phyloP scores from a whole-genome alignment of 73 alveolate species.

The Uronychia binucleata region DNA sequence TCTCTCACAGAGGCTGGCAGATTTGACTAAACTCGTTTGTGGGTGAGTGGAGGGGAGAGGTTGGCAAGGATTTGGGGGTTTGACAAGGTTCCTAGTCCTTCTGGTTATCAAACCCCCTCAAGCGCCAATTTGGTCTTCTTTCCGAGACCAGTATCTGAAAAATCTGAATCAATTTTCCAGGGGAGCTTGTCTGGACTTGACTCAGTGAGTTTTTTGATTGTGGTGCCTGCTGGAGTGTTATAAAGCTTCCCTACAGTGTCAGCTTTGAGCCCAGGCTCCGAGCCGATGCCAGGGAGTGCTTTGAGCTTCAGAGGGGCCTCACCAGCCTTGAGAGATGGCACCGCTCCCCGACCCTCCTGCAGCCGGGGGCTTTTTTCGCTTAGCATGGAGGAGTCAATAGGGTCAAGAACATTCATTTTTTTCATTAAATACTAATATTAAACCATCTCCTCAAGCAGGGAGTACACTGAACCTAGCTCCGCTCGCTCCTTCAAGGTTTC shows the following conservation, averaged over 20 bases:
- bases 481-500: not conserved
- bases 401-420: not conserved
- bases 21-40: not conserved
- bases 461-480: not conserved
- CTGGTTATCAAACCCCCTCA: not conserved
- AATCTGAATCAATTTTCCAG: not conserved
- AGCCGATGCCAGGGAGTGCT: not conserved
- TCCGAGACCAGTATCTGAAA: not conserved
- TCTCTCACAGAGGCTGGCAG: no score
- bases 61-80: no score
- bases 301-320: not conserved
- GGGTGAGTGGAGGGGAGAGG: not conserved
- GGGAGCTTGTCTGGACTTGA: not conserved
- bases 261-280: not conserved
- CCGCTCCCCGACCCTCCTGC: no score
- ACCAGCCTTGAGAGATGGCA: not conserved
- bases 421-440: not conserved
- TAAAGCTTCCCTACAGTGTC: not conserved
- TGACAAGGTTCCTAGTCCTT: not conserved
- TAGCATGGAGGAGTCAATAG: not conserved
- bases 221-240: not conserved
- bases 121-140: not conserved
- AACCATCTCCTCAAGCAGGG: not conserved
- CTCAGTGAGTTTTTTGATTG: not conserved
- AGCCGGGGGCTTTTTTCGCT: not conserved